Base-by-base conservation (phyloP, 768 basidiomycete genomes). In the Lenzites betulinus region DNA sequence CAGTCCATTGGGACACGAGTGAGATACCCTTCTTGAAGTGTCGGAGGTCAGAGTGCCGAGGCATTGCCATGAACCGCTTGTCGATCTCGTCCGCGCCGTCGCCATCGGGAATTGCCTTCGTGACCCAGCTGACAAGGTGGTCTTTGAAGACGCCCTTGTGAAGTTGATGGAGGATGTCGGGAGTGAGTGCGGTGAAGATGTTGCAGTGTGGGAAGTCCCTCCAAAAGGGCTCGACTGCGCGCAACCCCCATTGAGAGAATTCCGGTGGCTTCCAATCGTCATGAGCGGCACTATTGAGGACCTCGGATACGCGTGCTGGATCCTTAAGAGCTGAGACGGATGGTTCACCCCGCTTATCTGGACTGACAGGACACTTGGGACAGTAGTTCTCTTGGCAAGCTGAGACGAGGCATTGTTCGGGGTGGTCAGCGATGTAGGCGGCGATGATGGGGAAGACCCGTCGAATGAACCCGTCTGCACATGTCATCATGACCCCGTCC, bases 361-460 rank as follows among this genome's bases (percentile, higher is more conserved):
- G 66, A 0, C 49, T n/a, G 9, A 75, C 67, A 18, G 53, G 44
- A 52, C 74, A 71, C 33, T 54, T 64, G 0, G 74, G 76, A 50
- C 76, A 77, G 13, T 54, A 52, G 46, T 63, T 66, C 30, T 63
- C 55, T 30, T 63, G 46, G 42, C 59, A 58, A 9, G 65, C 69
- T 0, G 75, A 71, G 0, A 76, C 71, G 0, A 81, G 73, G 11
- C 75, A 67, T 58, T 82, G 80, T 57, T 82, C 79, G 0, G 80
- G 81, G 58, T 80, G 77, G 64, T 81, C 77, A 0, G 74, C 74
- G 9, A 76, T 66, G 58, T 74, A 76, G 0, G 69, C 65, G 0
- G 80, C 78, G 1, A 82, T 59, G 41, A 83, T 75, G 0, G 79
- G 78, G 58, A 74, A 70, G 11, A 72, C 61, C 1, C 65, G 65